These are phyloP conservation scores for Sugiyamaella japonica DNA, from an alignment of 1,139 yeast species.

Conservation along the genomic window DNA sequence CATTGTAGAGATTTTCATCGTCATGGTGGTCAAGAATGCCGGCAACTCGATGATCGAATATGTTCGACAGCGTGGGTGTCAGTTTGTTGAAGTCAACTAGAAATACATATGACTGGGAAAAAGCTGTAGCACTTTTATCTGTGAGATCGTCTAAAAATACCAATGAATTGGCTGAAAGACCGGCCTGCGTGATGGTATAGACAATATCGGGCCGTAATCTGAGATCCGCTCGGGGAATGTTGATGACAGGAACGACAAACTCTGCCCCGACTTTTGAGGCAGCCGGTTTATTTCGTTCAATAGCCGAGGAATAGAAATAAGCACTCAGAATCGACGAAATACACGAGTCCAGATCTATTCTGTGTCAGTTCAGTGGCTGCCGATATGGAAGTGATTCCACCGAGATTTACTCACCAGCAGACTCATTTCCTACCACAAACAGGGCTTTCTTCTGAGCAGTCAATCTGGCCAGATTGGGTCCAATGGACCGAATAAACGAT, in stretches of 20 bases:
- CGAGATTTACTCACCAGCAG: slow-evolving; percentile 50
- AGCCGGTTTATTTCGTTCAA: slow-evolving; percentile 4
- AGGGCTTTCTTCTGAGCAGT: slow-evolving; percentile 20
- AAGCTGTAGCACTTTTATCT: background rate
- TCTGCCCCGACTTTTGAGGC: slow-evolving; percentile 21
- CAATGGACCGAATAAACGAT: slow-evolving; percentile 17
- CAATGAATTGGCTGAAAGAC: slow-evolving; percentile 52
- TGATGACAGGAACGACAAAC: slow-evolving; percentile 62
- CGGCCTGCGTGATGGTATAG: slow-evolving; percentile 50
- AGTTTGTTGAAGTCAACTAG: slow-evolving; percentile 83
- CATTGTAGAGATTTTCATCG: slow-evolving; percentile 56
- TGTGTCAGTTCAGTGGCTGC: background rate
- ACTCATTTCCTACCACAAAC: slow-evolving; percentile 81
- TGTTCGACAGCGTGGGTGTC: slow-evolving; percentile 51
- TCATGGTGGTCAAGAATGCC: slow-evolving; percentile 87
- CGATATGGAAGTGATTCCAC: too few relatives aligned
- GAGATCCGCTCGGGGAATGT: slow-evolving; percentile 67
- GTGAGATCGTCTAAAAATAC: slow-evolving; percentile 66
- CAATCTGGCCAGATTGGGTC: slow-evolving; percentile 12
- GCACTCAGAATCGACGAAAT: slow-evolving; percentile 72
- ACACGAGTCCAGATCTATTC: slow-evolving; percentile 75
- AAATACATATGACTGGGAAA: slow-evolving; percentile 45
- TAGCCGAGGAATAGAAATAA: slow-evolving; percentile 46
- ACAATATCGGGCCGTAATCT: slow-evolving; percentile 69
- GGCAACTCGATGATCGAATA: slow-evolving; percentile 45